Evolutionary conservation across 306 rosid genomes (phyloP).

Genomic region (Sesbania bispinosa): DNA sequence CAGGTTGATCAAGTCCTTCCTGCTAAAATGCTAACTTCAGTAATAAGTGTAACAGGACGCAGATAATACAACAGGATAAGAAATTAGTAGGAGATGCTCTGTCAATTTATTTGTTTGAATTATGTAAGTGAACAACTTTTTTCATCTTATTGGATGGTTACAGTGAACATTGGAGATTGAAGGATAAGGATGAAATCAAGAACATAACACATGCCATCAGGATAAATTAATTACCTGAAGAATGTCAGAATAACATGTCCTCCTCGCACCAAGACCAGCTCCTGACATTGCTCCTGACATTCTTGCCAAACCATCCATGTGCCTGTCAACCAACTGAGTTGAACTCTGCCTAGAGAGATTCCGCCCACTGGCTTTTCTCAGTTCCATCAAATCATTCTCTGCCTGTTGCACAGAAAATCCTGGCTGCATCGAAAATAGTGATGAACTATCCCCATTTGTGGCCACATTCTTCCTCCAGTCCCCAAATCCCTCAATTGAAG

Average conservation of each 20-base stretch:
- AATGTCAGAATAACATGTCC: slow-evolving; percentile 77
- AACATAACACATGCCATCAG: neutral
- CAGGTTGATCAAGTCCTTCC: slow-evolving; percentile 77
- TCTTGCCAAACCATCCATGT: slow-evolving; percentile 47
- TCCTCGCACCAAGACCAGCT: slow-evolving; percentile 63
- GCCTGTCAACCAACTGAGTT: slow-evolving; percentile 49
- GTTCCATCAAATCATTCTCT: slow-evolving; percentile 62
- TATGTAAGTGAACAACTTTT: slow-evolving; percentile 4
- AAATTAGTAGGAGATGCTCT: slow-evolving; percentile 10
- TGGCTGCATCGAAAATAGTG: slow-evolving; percentile 77
- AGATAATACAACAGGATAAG: slow-evolving; percentile 7
- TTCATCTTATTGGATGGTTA: slow-evolving; percentile 8
- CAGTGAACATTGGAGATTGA: neutral
- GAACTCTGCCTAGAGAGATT: slow-evolving; percentile 54
- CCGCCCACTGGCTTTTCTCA: slow-evolving; percentile 52
- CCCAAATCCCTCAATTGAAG: slow-evolving; percentile 53
- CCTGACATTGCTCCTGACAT: too few relatives aligned
- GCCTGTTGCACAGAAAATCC: slow-evolving; percentile 62
- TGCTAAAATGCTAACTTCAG: slow-evolving; percentile 40
- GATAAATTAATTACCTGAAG: slow-evolving; percentile 57
- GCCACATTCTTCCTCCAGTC: slow-evolving; percentile 64
- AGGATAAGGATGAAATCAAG: slow-evolving; percentile 11
- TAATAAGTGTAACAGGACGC: slow-evolving; percentile 21
- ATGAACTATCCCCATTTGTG: slow-evolving; percentile 48
- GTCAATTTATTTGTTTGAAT: slow-evolving; percentile 10